These are phyloP conservation scores for Penicillium oxalicum DNA, from an alignment of 2,329 filamentous ascomycete species.

Conservation along the genomic window DNA sequence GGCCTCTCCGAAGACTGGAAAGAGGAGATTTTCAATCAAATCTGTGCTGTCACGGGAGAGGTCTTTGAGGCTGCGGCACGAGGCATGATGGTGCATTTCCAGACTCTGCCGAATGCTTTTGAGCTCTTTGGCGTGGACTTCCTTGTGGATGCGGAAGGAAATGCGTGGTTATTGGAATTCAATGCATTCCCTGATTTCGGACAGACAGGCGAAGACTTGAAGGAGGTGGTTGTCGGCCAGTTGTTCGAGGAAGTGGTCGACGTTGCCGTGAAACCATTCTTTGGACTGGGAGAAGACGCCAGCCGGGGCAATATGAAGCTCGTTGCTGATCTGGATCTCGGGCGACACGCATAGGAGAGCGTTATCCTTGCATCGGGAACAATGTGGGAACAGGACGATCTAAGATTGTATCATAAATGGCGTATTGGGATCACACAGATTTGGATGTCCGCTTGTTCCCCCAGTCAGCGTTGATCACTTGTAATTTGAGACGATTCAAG, in stretches of 20 bases:
- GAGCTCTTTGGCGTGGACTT: slow-evolving; percentile 92
- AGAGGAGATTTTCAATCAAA: slow-evolving; percentile 63
- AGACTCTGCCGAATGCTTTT: slow-evolving; percentile 79
- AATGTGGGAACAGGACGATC: too few species aligned
- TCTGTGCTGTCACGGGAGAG: slow-evolving; percentile 67
- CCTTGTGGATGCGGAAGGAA: slow-evolving; percentile 62
- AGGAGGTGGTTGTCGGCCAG: slow-evolving; percentile 60
- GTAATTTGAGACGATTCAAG: too few species aligned
- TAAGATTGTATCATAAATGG: too few species aligned
- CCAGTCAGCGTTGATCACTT: too few species aligned
- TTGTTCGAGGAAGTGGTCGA: slow-evolving; percentile 71
- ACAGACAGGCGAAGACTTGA: slow-evolving; percentile 75
- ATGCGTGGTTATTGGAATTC: slow-evolving; percentile 75
- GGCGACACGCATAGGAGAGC: slow-evolving; percentile 25
- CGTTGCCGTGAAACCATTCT: slow-evolving; percentile 62
- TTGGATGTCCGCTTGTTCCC: too few species aligned
- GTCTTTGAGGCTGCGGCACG: slow-evolving; percentile 80
- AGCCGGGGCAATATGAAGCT: slow-evolving; percentile 30
- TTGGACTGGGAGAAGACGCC: slow-evolving; percentile 38
- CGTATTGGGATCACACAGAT: too few species aligned
- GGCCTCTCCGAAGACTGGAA: slow-evolving; percentile 43
- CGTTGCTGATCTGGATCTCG: slow-evolving; percentile 39
- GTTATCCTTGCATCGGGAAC: too few species aligned
- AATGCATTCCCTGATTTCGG: slow-evolving; percentile 96
- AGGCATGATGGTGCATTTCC: slow-evolving; percentile 84